Conservation (phyloP, 345 rosid genomes). For the Hevea brasiliensis region DNA sequence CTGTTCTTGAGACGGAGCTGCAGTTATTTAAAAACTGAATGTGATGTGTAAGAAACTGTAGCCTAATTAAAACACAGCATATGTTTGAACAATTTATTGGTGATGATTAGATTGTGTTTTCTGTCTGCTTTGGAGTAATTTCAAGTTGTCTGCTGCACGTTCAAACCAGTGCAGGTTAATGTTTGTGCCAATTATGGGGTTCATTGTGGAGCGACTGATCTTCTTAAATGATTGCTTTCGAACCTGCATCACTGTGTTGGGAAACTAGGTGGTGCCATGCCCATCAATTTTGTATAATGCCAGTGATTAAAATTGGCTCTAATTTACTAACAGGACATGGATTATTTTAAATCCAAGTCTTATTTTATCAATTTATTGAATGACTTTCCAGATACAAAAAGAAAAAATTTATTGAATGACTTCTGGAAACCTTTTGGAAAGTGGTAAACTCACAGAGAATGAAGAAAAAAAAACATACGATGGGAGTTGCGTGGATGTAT, state of each 20-base stretch:
- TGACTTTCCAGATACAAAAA: not conserved
- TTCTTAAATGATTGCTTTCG: no score
- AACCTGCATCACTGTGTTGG: not conserved
- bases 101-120: not conserved
- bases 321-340: not conserved
- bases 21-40: constrained; percentile 3
- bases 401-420: no score
- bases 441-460: no score
- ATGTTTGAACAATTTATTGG: not conserved
- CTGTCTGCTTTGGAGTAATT: not conserved
- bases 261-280: not conserved
- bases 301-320: not conserved
- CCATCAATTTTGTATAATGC: not conserved
- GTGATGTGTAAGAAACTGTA: not conserved
- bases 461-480: no score
- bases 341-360: not conserved
- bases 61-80: not conserved
- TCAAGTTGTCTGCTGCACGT: not conserved
- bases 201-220: no score
- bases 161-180: not conserved
- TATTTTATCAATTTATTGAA: not conserved
- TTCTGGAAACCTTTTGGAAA: no score
- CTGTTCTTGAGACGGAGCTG: constrained; percentile 20
- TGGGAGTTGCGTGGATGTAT: no score
- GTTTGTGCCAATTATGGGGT: not conserved